Evolutionary conservation across 768 basidiomycete species (phyloP), one percentile per base, ranked within the genome.

Genomic region (Russula griseocarnosa): DNA sequence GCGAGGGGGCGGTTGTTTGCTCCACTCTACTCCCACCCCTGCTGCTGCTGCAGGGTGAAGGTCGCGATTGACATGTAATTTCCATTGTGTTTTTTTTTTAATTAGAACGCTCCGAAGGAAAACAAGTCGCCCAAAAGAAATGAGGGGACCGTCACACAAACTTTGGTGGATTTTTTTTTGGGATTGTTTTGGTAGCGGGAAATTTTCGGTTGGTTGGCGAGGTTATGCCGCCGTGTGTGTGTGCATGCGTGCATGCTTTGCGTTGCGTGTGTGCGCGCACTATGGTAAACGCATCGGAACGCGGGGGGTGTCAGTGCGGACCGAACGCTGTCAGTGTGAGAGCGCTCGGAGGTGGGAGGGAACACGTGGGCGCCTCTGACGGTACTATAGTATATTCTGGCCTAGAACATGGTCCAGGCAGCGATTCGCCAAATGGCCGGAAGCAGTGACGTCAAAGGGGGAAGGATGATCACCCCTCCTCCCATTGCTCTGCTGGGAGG

Each of bases 311-410:
- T 36, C 11, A 34, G 38, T 30, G 42, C 56, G 56, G 56, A 30
- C 59, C 59, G 51, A 53, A 52, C 11, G 5, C 13, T 36, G 36
- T 0, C 0, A 5, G 5, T 10, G 34, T 52, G 51, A 22, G 46
- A 47, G 46, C 24, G 40, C 38, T 26, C 20, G 49, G 50, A 28
- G 49, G 20, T 28, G 26, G 47, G 46, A 4, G 22, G 47, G 18
- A 44, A 30, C 60, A 54, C 51, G 60, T 61, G 60, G 60, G 24
- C 44, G 52, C 52, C 60, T 54, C 53, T 26, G 52, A 61, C 60
- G 60, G 36, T 7, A 34, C 34, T 34, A 34, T 11, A 3, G 34
- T 34, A 34, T 6, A 10, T 58, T 34, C 24, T 38, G 58, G 58
- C 20, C 58, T 59, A 59, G 58, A 59, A 50, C 58, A 24, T 2